Evolutionary conservation across 1,284 basidiomycete genomes (phyloP), one percentile per base, ranked within the genome.

Genomic region (Chalciporus sp.): DNA sequence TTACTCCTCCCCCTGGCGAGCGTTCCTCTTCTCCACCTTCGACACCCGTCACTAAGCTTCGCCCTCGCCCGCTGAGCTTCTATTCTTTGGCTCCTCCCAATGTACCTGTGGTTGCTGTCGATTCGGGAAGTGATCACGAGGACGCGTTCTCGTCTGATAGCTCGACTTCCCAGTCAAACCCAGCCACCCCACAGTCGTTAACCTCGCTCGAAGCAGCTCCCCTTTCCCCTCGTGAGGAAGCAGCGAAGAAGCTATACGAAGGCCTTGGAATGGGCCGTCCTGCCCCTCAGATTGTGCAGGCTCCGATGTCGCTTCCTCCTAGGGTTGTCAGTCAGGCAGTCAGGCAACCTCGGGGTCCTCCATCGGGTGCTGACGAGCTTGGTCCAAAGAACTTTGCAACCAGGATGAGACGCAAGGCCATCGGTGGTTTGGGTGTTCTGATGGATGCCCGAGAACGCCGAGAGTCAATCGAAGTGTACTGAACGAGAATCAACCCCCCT

Each of bases 371-470:
- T 54, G 90, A 93, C 64, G 92, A 94, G 69, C 82, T 95, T 41
- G 86, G 87, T n/a, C 84, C 88, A 45, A 90, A 89, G 79, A 95
- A 95, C 74, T 95, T 95, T 75, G 92, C 92, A 16, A 84, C 84
- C 20, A 82, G 90, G 62, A 86, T 88, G 70, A 79, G 88, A 71
- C 81, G 86, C 65, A 83, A 85, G 76, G 88, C 88, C n/a, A 88
- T 92, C 56, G 89, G 86, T 35, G 88, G 88, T 28, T 73, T 89
- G 47, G 85, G 84, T 51, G 82, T 82, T 63, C 80, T 91, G 63
- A 83, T 90, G 74, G 85, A 80, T 65, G 86, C 88, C 48, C 82
- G 89, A 57, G 88, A 90, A 74, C 79, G 84, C 64, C 76, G 88
- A 60, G 86, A 86, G 67, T 72, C 74, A 54, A 70, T 82, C 55